A percentile compares a stretch with the other conserved stretches of the same genome.
These are phyloP conservation scores for Mortierella sp. DNA, from an alignment of 371 early-diverging fungal genomes.

Conservation along the genomic window DNA sequence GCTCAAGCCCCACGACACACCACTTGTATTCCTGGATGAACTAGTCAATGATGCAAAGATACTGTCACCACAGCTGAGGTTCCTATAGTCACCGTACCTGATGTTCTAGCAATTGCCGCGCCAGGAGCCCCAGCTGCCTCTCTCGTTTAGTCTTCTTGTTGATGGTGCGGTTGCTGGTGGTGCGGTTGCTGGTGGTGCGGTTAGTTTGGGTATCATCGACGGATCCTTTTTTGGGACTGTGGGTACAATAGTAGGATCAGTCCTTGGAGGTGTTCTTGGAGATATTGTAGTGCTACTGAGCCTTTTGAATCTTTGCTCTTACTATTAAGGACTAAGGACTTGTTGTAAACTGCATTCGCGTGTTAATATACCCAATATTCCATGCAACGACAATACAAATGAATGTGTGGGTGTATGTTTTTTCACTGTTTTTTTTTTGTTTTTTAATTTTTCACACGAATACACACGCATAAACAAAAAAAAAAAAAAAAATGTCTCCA, in stretches of 20 bases:
- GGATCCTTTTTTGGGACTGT: slow-evolving; percentile 21
- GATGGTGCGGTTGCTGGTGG: slow-evolving; percentile 19
- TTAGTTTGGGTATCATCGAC: slow-evolving; percentile 14
- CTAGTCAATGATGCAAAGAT: no score
- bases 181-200: slow-evolving; percentile 15
- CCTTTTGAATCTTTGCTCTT: not conserved
- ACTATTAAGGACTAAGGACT: not conserved
- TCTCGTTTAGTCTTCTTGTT: not conserved
- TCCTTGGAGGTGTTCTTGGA: slow-evolving; percentile 29
- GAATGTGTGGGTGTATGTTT: no score
- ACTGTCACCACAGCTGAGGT: not conserved
- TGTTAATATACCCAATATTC: no score
- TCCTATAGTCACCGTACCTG: not conserved
- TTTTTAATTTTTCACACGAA: not conserved
- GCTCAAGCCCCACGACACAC: no score
- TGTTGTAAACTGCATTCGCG: no score
- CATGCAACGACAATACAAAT: no score
- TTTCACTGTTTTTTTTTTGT: no score
- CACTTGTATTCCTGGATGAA: no score
- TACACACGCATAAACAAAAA: not conserved
- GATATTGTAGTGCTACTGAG: slow-evolving; percentile 7
- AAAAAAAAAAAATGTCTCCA: not conserved
- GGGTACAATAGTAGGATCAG: slow-evolving; percentile 22
- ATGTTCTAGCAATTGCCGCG: not conserved
- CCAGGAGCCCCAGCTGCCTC: not conserved